Evolutionary conservation across 768 basidiomycete genomes (phyloP), one percentile per base, ranked within the genome.

Genomic region (Psilocybe cyanescens): DNA sequence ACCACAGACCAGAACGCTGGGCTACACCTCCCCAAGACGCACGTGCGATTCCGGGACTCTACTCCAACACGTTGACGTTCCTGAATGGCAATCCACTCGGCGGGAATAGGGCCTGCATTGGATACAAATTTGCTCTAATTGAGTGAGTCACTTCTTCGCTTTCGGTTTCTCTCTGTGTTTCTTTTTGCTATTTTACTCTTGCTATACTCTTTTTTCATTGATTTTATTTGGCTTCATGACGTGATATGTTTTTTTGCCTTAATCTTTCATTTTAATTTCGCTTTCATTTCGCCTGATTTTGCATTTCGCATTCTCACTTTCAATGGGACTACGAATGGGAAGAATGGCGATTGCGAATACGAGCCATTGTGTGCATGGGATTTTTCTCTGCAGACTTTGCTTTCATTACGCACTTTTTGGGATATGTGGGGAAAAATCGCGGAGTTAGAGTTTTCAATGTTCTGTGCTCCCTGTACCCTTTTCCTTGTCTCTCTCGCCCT

Each of bases 1-100:
- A 33, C 17, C 48, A 12, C 63, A 90, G 87, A 64, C 89, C 89
- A 0, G 87, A 90, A 63, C 80, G 89, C 1, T 90, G 89, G 89
- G 71, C 73, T 24, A 60, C 75, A 6, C 44, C 78, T 37, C 85
- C 86, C 0, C 77, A 80, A 24, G 74, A 72, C 1, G 65, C 67
- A 9, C 59, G 61, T 28, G 63, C 57, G 44, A 64, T 68, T 64
- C 63, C 60, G 37, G 87, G 86, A 28, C 70, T 88, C 60, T 85
- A 81, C 67, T 76, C 81, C 1, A 81, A 83, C 59, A 81, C 76
- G 19, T 63, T 87, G 59, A 86, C 86, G 16, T 89, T 87, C 71
- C 74, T 86, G 35, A 81, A 81, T 60, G 83, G 83, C n/a, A 81
- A 78, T 60, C 73, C 78, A 0, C 66, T 78, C 31, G 76, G 76